Base-by-base conservation (phyloP, 495 filamentous ascomycete species). In the Podospora bellae-mahoneyi region DNA sequence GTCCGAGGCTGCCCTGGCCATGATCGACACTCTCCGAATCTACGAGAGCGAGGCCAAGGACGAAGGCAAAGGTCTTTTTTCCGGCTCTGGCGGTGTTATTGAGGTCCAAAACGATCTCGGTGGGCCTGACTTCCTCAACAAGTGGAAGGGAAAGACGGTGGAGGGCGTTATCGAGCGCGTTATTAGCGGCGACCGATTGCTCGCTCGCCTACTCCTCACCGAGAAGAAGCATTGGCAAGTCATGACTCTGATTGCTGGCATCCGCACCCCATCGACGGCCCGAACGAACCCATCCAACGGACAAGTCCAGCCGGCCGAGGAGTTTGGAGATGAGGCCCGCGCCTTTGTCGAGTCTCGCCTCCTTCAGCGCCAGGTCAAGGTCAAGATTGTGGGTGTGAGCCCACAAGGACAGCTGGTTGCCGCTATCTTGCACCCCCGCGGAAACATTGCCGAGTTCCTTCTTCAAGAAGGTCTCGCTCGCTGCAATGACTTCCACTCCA, bases 401-500 rank as follows among this genome's bases (percentile, higher is more conserved):
- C 92, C 92, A 0, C 93, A 97, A 76, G 88, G 87, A 59, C 92
- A 95, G 73, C 83, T 97, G 19, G 86, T 97, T 68, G 92, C 88
- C 58, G 84, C 85, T 44, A 84, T 99, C 27, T 83, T 91, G 56
- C 96, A 98, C 78, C 92, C 92, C 23, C 88, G 90, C 26, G 96
- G 96, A 60, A 96, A 91, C 77, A 95, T 99, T 76, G 92, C 93
- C 30, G 90, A 90, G 66, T 92, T 93, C 77, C 78, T 98, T 18
- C 88, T 97, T 28, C 87, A 92, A 69, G 91, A 91, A 59, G 96
- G 96, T 70, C 81, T 97, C 55, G 96, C 94, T 55, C 86, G 92
- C 71, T 98, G 95, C 83, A 90, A 91, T 56, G 96, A 99, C 76
- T 92, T 92, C 78, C 96, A 99, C 78, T 95, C 92, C 2, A 92